Evolutionary conservation across 129 eudicot species (phyloP).

Genomic region (Ambrosia artemisiifolia): DNA sequence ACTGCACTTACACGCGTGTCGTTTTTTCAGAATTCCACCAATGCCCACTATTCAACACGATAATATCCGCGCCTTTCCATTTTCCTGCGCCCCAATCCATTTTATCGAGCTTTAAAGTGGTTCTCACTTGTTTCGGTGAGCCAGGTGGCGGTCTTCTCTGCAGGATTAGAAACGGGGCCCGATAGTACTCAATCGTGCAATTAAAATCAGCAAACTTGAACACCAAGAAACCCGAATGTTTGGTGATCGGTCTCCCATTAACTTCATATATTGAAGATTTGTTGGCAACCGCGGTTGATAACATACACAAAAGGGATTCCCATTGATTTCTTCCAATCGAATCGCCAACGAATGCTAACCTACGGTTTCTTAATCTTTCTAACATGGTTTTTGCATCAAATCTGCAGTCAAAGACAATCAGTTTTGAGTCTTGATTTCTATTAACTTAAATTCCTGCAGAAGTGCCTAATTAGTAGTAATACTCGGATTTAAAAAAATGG

Average conservation of each 20-base stretch:
- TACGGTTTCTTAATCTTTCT: conserved; percentile 56
- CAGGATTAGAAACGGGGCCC: conserved; percentile 70
- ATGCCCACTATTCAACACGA: conserved; percentile 71
- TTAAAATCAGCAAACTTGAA: conserved; percentile 64
- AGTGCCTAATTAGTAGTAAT: no score
- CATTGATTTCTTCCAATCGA: conserved; percentile 92
- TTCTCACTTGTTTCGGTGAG: conserved; percentile 45
- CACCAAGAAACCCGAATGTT: conserved; percentile 66
- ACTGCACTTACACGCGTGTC: conserved; percentile 42
- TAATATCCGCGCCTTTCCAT: conserved; percentile 69
- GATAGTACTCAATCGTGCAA: conserved; percentile 78
- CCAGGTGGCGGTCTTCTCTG: conserved; percentile 66
- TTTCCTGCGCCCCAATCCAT: conserved; percentile 59
- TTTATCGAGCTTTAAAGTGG: conserved; percentile 59
- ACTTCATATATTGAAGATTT: conserved; percentile 66
- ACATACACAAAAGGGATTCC: conserved; percentile 88
- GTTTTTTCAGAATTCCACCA: conserved; percentile 89
- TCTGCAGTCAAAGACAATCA: conserved; percentile 34
- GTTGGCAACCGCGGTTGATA: conserved; percentile 55
- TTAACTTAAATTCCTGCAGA: no score
- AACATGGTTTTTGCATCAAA: conserved; percentile 67
- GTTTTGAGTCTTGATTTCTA: not conserved
- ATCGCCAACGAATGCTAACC: conserved; percentile 82
- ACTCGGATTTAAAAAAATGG: no score
- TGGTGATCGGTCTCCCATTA: conserved; percentile 74